These are phyloP conservation scores for Exophiala sp. DNA, from an alignment of 2,329 filamentous ascomycete species.

Conservation along the genomic window DNA sequence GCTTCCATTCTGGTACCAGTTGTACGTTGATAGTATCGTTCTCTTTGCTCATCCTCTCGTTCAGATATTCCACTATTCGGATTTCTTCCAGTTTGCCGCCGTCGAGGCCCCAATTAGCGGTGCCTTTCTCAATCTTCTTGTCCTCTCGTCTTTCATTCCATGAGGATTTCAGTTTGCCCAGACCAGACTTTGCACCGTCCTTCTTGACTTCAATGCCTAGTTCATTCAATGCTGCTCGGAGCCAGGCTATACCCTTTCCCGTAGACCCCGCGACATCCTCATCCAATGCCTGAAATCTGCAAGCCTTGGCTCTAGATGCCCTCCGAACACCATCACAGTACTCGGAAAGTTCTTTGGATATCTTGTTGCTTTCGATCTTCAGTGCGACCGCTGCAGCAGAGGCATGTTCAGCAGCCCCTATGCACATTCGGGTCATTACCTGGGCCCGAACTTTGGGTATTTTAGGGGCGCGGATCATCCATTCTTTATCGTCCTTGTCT, in stretches of 20 bases:
- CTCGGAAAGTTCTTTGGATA: conserved; percentile 63
- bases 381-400: conserved; percentile 62
- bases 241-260: conserved; percentile 82
- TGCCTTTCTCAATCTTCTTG: conserved; percentile 68
- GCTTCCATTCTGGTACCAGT: conserved; percentile 65
- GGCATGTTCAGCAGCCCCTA: conserved; percentile 85
- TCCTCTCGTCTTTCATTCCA: conserved; percentile 38
- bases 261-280: conserved; percentile 78
- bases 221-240: conserved; percentile 68
- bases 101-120: conserved; percentile 70
- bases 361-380: conserved; percentile 43
- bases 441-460: conserved; percentile 86
- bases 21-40: conserved; percentile 93
- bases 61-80: conserved; percentile 79
- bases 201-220: conserved; percentile 26
- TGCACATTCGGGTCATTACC: conserved; percentile 80
- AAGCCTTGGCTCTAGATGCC: conserved; percentile 77
- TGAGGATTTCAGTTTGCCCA: conserved; percentile 24
- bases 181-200: conserved; percentile 29
- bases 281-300: conserved; percentile 86
- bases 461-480: conserved; percentile 91
- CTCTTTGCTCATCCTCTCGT: conserved; percentile 84
- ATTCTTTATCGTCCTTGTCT: conserved; percentile 81
- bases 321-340: conserved; percentile 74
- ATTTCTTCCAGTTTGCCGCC: conserved; percentile 81